Evolutionary conservation across 2,329 filamentous ascomycete species (phyloP), one percentile per base, ranked within the genome.

Genomic region (Trichoderma sp.): DNA sequence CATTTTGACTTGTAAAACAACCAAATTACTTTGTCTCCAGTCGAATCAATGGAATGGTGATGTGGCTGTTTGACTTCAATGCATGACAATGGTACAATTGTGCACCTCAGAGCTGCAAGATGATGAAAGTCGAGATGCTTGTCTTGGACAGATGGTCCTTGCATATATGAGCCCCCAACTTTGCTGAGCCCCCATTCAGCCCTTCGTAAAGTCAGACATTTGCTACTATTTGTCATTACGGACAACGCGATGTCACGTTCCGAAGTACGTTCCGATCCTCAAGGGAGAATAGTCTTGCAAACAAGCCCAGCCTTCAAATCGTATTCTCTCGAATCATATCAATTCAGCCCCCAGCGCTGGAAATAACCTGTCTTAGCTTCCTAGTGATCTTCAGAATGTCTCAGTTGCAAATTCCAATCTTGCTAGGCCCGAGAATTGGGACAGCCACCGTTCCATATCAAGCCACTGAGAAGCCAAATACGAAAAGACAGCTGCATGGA

Each of bases 351-450:
- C 52, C 52, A 27, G 47, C 21, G 29, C 37, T 58, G 63, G 53
- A 66, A 66, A 49, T 66, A 49, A 57, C 37, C 14, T 66, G 53
- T 66, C 53, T 66, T 19, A 58, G 24, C 14, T 35, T 58, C 33
- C 47, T 27, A 8, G 62, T 8, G 52, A 47, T 65, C 52, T 35
- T 37, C 53, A 55, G 5, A 55, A 31, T 66, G 53, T 66, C 53
- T 66, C 53, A 47, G 53, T 47, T 35, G 19, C 21, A 40, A 27
- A 33, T 35, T 3, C 29, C 35, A 35, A 58, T 47, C 24, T 11
- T 27, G 47, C 37, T 35, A 29, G 19, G 11, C 63, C 53, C 29
- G 29, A 29, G 35, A 56, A 19, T 43, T 57, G 63, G 52, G 29
- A 47, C 63, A 49, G 53, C 52, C 40, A 14, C 53, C 57, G 14